Conservation (phyloP, 2,329 filamentous ascomycete species). For the Ramularia endophylla region DNA sequence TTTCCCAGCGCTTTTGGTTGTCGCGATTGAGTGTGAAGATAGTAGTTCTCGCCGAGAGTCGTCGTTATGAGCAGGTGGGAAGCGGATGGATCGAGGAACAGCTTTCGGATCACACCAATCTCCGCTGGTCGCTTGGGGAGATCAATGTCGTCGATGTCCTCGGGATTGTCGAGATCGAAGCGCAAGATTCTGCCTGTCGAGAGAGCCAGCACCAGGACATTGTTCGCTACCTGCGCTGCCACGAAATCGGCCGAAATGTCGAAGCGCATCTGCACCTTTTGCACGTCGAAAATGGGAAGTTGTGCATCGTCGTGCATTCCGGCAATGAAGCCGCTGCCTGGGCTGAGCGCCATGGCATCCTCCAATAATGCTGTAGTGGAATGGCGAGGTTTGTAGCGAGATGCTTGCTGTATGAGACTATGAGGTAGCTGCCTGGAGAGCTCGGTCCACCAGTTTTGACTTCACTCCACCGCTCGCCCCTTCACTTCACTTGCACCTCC, state of each 20-base stretch:
- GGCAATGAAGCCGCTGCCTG: slow-evolving; percentile 25
- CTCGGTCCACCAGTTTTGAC: no score
- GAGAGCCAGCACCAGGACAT: slow-evolving; percentile 86
- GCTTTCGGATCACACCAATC: slow-evolving; percentile 83
- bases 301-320: slow-evolving; percentile 43
- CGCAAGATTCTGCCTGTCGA: slow-evolving; percentile 88
- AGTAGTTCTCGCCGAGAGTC: slow-evolving; percentile 90
- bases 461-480: no score
- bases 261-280: slow-evolving; percentile 89
- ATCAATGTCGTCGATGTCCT: slow-evolving; percentile 98
- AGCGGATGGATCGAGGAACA: slow-evolving; percentile 96
- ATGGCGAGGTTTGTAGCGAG: no score
- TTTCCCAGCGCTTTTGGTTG: slow-evolving; percentile 76
- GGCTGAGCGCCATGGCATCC: slow-evolving; percentile 18
- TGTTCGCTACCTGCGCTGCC: slow-evolving; percentile 93
- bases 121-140: slow-evolving; percentile 89
- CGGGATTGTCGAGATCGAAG: slow-evolving; percentile 88
- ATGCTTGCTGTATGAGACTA: no score
- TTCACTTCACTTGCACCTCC: no score
- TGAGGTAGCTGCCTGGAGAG: no score
- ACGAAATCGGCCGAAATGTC: slow-evolving; percentile 93
- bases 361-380: neutral
- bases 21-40: slow-evolving; percentile 90
- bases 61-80: slow-evolving; percentile 92
- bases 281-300: slow-evolving; percentile 89